Evolutionary conservation across 2,329 filamentous ascomycete genomes (phyloP).

Genomic region (Calonectria multiphialidica): DNA sequence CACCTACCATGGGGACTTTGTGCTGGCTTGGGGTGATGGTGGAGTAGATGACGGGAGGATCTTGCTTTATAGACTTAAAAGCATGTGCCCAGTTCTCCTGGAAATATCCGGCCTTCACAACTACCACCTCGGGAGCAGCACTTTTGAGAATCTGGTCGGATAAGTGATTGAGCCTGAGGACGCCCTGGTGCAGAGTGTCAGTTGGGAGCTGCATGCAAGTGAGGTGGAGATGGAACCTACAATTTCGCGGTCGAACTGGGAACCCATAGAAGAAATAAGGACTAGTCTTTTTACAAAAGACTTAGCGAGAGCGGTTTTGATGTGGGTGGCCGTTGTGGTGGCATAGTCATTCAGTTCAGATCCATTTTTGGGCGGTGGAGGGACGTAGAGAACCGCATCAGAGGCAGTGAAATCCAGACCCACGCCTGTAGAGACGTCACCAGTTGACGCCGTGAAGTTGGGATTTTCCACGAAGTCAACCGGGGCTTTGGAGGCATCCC

Average conservation of each 20-base stretch:
- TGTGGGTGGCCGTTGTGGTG: slow-evolving; percentile 35
- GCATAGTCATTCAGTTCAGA: slow-evolving; percentile 41
- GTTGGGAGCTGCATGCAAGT: background rate
- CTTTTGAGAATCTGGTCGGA: slow-evolving; percentile 36
- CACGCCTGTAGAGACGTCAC: slow-evolving; percentile 43
- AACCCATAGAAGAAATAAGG: slow-evolving; percentile 45
- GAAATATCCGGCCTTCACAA: slow-evolving; percentile 39
- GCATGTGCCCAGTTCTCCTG: slow-evolving; percentile 37
- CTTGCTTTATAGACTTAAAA: slow-evolving; percentile 34
- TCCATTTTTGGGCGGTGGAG: slow-evolving; percentile 46
- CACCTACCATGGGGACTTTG: slow-evolving; percentile 47
- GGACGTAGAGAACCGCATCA: slow-evolving; percentile 49
- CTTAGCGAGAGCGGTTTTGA: slow-evolving; percentile 38
- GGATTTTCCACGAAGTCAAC: slow-evolving; percentile 42
- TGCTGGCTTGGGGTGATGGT: slow-evolving; percentile 43
- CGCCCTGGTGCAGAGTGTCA: slow-evolving; percentile 39
- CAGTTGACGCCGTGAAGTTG: slow-evolving; percentile 46
- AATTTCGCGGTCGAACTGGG: slow-evolving; percentile 45
- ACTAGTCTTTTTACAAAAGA: slow-evolving; percentile 38
- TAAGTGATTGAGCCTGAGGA: slow-evolving; percentile 38
- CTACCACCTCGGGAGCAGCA: slow-evolving; percentile 33
- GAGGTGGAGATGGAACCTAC: slow-evolving; percentile 31
- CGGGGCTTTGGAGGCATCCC: slow-evolving; percentile 45
- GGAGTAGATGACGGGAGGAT: slow-evolving; percentile 42
- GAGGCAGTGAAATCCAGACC: slow-evolving; percentile 45